phyloP scores from a whole-genome alignment of 1,284 basidiomycete species.

The Inonotus obliquus region DNA sequence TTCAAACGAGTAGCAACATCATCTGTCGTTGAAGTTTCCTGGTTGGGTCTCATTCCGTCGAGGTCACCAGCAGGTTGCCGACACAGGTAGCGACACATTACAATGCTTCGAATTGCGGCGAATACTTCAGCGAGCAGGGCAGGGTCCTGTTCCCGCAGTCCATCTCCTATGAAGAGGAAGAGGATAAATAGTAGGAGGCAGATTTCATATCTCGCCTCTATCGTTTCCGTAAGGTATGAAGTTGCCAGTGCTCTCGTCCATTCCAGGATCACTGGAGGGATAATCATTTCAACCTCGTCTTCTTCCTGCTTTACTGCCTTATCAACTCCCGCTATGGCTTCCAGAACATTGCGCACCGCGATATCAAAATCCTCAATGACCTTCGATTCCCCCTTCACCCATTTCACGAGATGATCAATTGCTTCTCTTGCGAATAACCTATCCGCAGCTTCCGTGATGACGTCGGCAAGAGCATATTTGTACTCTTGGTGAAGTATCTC shows the following conservation, averaged over 20 bases:
- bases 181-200: constrained; percentile 60
- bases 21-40: constrained; percentile 40
- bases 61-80: constrained; percentile 52
- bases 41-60: constrained; percentile 27
- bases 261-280: constrained; percentile 48
- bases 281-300: constrained; percentile 54
- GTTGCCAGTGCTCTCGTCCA: constrained; percentile 60
- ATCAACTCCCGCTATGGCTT: constrained; percentile 66
- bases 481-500: constrained; percentile 70
- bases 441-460: constrained; percentile 60
- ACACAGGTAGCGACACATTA: constrained; percentile 57
- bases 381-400: constrained; percentile 55
- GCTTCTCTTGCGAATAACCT: constrained; percentile 46
- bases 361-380: constrained; percentile 51
- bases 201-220: constrained; percentile 70
- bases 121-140: constrained; percentile 67
- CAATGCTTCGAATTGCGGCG: constrained; percentile 70
- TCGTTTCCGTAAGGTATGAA: constrained; percentile 54
- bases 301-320: constrained; percentile 69
- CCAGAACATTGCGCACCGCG: constrained; percentile 51
- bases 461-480: constrained; percentile 67
- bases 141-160: constrained; percentile 51
- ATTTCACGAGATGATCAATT: constrained; percentile 52
- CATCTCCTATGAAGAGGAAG: constrained; percentile 65
- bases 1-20: constrained; percentile 62